phyloP scores from a whole-genome alignment of 352 stramenopile species.

The Phytophthora melonis region DNA sequence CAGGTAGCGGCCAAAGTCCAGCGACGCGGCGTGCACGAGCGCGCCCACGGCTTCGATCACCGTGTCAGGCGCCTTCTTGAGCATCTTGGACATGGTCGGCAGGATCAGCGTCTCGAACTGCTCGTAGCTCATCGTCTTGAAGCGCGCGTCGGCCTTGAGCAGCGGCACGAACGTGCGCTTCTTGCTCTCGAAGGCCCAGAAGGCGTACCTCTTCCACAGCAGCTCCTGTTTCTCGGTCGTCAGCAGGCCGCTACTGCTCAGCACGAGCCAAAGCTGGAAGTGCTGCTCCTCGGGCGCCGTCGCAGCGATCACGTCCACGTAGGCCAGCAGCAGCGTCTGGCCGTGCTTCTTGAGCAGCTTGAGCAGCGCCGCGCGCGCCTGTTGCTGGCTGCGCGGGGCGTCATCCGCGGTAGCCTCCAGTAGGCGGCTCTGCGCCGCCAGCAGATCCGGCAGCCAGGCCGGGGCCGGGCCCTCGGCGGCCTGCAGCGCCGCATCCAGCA shows the following conservation, averaged over 20 bases:
- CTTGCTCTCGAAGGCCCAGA: conserved; percentile 87
- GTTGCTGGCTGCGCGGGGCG: conserved; percentile 48
- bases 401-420: conserved; percentile 70
- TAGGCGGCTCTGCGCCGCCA: conserved; percentile 55
- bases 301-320: conserved; percentile 43
- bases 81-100: conserved; percentile 72
- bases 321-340: conserved; percentile 48
- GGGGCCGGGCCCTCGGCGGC: not conserved
- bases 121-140: conserved; percentile 59
- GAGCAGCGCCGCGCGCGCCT: conserved; percentile 54
- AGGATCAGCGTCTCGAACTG: conserved; percentile 77
- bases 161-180: conserved; percentile 54
- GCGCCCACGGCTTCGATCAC: conserved; percentile 67
- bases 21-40: conserved; percentile 54
- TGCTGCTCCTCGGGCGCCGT: conserved; percentile 55
- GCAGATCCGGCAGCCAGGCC: conserved; percentile 60
- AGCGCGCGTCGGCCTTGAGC: conserved; percentile 48
- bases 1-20: conserved; percentile 80
- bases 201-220: conserved; percentile 66
- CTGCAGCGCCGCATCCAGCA: conserved; percentile 52
- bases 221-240: conserved; percentile 45
- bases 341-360: conserved; percentile 58
- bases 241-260: conserved; percentile 48
- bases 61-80: conserved; percentile 87
- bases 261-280: conserved; percentile 70